Conservation (phyloP, 495 filamentous ascomycete species). For the Lasiosphaeriaceae sp. region DNA sequence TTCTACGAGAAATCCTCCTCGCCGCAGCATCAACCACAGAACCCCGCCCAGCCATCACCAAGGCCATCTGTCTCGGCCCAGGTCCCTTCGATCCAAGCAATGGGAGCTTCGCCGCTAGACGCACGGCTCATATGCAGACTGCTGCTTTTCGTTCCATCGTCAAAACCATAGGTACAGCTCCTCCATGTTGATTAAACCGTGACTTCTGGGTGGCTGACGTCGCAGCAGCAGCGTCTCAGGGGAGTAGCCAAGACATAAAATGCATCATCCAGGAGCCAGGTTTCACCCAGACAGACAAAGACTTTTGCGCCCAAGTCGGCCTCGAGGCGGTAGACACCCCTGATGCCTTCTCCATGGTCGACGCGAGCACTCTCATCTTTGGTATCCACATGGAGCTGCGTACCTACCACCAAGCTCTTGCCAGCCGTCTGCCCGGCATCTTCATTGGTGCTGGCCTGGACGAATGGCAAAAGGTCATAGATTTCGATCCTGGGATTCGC, state of each 20-base stretch:
- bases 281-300: conserved; percentile 59
- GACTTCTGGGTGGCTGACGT: conserved; percentile 4
- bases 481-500: not conserved
- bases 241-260: conserved; percentile 25
- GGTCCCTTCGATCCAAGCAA: conserved; percentile 42
- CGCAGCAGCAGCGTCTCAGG: conserved; percentile 12
- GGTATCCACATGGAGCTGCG: conserved; percentile 59
- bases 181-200: not conserved
- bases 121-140: conserved; percentile 51
- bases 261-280: conserved; percentile 66
- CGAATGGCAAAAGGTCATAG: conserved; percentile 36
- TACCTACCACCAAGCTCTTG: conserved; percentile 36
- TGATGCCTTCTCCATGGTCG: conserved; percentile 51
- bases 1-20: conserved; percentile 9
- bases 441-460: conserved; percentile 40
- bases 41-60: conserved; percentile 21
- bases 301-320: conserved; percentile 50
- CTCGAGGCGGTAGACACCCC: conserved; percentile 57
- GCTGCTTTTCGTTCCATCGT: conserved; percentile 57
- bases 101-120: conserved; percentile 26
- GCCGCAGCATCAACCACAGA: conserved; percentile 7
- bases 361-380: conserved; percentile 43
- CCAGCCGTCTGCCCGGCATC: conserved; percentile 29
- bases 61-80: conserved; percentile 42
- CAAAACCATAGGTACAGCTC: conserved; percentile 32